Percentiles rank a stretch among this genome's conserved stretches.
phyloP scores from a whole-genome alignment of 2,329 filamentous ascomycete genomes.

The Zasmidium angulare region DNA sequence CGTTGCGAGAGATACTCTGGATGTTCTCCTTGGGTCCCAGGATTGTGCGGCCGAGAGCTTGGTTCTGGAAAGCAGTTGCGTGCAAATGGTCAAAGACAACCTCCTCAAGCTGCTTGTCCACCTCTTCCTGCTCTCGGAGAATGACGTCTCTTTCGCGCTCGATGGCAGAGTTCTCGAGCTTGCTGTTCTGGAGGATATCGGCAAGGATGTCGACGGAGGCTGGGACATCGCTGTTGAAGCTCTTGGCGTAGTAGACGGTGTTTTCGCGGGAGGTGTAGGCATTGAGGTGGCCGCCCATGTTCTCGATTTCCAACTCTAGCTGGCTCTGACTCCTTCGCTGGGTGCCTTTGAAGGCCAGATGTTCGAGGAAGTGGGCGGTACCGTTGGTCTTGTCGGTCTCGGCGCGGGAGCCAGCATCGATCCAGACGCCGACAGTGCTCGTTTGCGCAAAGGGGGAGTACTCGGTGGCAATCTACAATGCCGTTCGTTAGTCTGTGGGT shows the following conservation, averaged over 20 bases:
- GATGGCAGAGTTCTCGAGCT: constrained; percentile 88
- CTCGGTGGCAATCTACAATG: constrained; percentile 83
- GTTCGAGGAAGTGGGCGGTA: constrained; percentile 98
- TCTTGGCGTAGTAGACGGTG: constrained; percentile 99
- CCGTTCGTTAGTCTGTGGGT: constrained; percentile 16
- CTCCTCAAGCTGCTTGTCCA: constrained; percentile 99
- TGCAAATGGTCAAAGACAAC: constrained; percentile 99
- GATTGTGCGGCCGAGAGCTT: constrained; percentile 96
- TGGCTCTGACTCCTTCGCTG: constrained; percentile 93
- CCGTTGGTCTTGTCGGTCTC: constrained; percentile 99
- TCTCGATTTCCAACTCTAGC: constrained; percentile 99
- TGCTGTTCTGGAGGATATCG: constrained; percentile 99
- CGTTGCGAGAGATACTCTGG: constrained; percentile 86
- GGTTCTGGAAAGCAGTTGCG: constrained; percentile 94
- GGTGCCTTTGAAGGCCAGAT: constrained; percentile 99
- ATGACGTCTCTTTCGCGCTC: constrained; percentile 99
- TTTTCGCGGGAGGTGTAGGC: constrained; percentile 99
- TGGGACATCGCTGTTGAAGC: constrained; percentile 96
- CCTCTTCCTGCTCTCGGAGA: constrained; percentile 97
- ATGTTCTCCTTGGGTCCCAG: constrained; percentile 98
- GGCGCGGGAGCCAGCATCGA: constrained; percentile 95
- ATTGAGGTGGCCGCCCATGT: constrained; percentile 99
- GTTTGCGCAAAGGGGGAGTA: constrained; percentile 98
- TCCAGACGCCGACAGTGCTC: constrained; percentile 97
- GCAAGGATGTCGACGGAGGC: constrained; percentile 96